phyloP scores from a whole-genome alignment of 495 filamentous ascomycete genomes.

The Melanomma pulvis-pyrius region DNA sequence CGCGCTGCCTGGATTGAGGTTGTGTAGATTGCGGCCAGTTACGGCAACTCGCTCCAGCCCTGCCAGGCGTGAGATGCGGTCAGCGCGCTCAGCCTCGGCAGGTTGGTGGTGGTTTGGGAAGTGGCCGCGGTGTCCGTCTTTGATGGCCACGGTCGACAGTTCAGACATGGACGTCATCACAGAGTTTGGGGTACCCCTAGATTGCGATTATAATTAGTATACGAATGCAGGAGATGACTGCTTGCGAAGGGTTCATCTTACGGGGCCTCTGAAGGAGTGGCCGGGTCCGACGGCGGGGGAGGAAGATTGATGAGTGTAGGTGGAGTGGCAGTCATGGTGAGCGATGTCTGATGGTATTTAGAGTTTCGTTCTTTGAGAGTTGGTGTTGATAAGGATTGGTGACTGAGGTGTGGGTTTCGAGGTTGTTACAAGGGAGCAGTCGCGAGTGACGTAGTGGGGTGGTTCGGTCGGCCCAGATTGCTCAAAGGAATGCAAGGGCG shows the following conservation, averaged over 20 bases:
- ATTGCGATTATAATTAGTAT: not conserved
- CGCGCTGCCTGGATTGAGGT: slow-evolving; percentile 22
- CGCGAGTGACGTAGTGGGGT: slow-evolving; percentile 22
- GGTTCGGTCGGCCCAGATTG: slow-evolving; percentile 3
- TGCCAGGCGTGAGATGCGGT: slow-evolving; percentile 88
- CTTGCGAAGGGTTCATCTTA: slow-evolving; percentile 53
- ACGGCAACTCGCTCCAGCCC: slow-evolving; percentile 72
- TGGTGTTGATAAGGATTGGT: slow-evolving; percentile 4
- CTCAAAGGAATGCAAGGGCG: slow-evolving; percentile 25
- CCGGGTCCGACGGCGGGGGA: slow-evolving; percentile 78
- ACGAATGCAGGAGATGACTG: not conserved
- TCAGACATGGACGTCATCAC: slow-evolving; percentile 83
- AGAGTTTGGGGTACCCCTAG: slow-evolving; percentile 87
- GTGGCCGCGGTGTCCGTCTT: slow-evolving; percentile 86
- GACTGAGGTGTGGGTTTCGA: not conserved
- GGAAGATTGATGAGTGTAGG: slow-evolving; percentile 85
- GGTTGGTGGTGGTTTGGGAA: slow-evolving; percentile 53
- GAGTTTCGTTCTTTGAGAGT: slow-evolving; percentile 7
- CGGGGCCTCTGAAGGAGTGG: slow-evolving; percentile 91
- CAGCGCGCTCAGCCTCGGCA: slow-evolving; percentile 86
- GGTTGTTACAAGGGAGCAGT: not conserved
- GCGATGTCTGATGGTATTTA: not conserved
- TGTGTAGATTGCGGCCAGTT: slow-evolving; percentile 45
- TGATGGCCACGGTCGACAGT: slow-evolving; percentile 88
- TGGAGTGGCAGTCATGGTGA: slow-evolving; percentile 44